Percentiles rank a stretch among this genome's conserved stretches.
Conservation (phyloP, 1,284 basidiomycete genomes). For the Ceratobasidium sp. region DNA sequence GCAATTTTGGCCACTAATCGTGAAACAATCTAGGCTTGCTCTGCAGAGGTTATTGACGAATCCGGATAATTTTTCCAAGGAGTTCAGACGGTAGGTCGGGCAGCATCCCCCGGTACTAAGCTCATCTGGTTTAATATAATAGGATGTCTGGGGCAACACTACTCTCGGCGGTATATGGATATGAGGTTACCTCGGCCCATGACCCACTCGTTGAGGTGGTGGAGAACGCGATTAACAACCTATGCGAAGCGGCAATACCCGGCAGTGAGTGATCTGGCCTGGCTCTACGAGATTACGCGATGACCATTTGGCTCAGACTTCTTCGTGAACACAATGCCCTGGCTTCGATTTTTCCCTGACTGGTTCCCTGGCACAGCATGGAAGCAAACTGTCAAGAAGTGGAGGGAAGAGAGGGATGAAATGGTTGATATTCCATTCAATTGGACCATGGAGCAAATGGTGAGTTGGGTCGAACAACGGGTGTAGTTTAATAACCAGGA, state of each 20-base stretch:
- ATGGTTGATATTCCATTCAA: constrained; percentile 34
- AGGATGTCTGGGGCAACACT: constrained; percentile 11
- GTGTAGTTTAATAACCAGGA: neutral
- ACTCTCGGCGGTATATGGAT: constrained; percentile 34
- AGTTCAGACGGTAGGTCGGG: constrained; percentile 6
- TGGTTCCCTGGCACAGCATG: constrained; percentile 43
- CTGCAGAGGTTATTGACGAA: neutral
- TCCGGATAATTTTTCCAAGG: constrained; percentile 17
- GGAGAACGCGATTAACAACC: constrained; percentile 2
- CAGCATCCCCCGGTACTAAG: too few relatives aligned
- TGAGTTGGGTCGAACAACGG: neutral
- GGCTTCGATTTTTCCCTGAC: constrained; percentile 39
- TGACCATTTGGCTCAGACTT: neutral
- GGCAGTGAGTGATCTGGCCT: neutral
- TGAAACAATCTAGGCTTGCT: constrained; percentile 25
- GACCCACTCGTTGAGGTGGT: constrained; percentile 35
- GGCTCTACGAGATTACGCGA: neutral
- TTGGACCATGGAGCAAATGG: constrained; percentile 30
- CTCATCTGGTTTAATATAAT: neutral
- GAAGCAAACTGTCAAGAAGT: constrained; percentile 24
- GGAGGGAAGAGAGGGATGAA: constrained; percentile 31
- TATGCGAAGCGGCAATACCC: constrained; percentile 10
- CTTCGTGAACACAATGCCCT: constrained; percentile 35
- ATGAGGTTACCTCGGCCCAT: constrained; percentile 32
- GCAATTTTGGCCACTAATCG: constrained; percentile 24